Evolutionary conservation across 169 alveolate species (phyloP).

Genomic region (Plasmodium relictum): DNA sequence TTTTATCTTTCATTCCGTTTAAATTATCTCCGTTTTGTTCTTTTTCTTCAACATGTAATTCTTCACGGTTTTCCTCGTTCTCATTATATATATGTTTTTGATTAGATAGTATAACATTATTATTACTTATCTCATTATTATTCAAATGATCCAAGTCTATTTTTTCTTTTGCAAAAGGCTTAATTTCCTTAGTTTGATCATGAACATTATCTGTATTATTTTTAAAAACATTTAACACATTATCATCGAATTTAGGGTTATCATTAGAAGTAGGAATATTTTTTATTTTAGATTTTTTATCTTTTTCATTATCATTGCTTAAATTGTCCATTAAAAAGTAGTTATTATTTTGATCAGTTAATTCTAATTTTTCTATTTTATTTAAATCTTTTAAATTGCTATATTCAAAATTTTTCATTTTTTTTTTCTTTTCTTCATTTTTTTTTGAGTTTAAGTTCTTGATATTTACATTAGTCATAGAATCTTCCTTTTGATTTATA

Average conservation of each 20-base stretch:
- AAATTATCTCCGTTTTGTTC: constrained; percentile 2
- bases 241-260: background rate
- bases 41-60: constrained; percentile 5
- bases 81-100: background rate
- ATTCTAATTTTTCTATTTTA: background rate
- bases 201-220: background rate
- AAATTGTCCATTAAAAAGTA: background rate
- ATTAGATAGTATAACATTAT: background rate
- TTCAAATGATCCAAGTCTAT: background rate
- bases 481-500: constrained; percentile 43
- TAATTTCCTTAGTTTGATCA: background rate
- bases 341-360: background rate
- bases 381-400: background rate
- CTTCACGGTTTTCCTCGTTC: background rate
- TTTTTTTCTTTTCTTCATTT: constrained; percentile 52
- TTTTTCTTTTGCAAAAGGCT: background rate
- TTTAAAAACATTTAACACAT: background rate
- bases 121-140: background rate
- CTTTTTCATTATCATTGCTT: background rate
- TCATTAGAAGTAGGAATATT: background rate
- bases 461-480: constrained; percentile 3
- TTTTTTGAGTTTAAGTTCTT: constrained; percentile 21
- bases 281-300: background rate
- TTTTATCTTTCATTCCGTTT: constrained; percentile 8
- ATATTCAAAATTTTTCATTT: constrained; percentile 22